Evolutionary conservation across 2,329 filamentous ascomycete genomes (phyloP), one percentile per base, ranked within the genome.

Genomic region (Mariannaea elegans): DNA sequence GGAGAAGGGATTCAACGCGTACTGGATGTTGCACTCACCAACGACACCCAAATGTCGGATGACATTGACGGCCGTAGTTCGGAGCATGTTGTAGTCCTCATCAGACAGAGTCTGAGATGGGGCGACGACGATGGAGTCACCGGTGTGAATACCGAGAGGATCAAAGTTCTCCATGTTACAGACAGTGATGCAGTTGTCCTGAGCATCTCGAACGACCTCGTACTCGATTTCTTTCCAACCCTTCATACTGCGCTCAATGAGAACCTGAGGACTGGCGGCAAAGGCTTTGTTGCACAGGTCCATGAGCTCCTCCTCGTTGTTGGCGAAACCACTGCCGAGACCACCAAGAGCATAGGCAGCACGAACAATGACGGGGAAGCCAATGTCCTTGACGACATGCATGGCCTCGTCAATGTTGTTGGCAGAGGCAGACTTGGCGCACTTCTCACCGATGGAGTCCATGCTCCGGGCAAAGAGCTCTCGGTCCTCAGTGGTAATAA

Each of bases 91-190:
- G 83, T 98, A 99, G 78, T 99, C 95, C 75, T 97, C 93, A 62
- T 99, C 94, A 3, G 93, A 97, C 18, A 99, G 83, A 0, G 95
- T 99, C 78, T 98, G 95, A 3, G 94, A 98, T 38, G 95, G 95
- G 8, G 95, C 95, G 45, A 99, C 95, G 51, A 99, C 95, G 67
- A 99, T 97, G 12, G 94, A 98, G 75, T 99, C 95, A 76, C 95
- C 95, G 3, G 95, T 99, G 74, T 98, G 95, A 64, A 98, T 98
- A 71, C 95, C 95, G 2, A 99, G 88, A 55, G 95, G 95, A 76
- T 99, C 95, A 73, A 99, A 99, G 81, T 99, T 99, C 82, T 99
- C 95, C 95, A 99, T 98, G 82, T 99, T 99, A 78, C 95, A 99
- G 63, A 99, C 95, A 7, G 95, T 99, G 75, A 99, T 98, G 76